Percentiles rank a stretch among this genome's conserved stretches.
Conservation (phyloP, 768 basidiomycete species). For the Pleurotus ostreatus region DNA sequence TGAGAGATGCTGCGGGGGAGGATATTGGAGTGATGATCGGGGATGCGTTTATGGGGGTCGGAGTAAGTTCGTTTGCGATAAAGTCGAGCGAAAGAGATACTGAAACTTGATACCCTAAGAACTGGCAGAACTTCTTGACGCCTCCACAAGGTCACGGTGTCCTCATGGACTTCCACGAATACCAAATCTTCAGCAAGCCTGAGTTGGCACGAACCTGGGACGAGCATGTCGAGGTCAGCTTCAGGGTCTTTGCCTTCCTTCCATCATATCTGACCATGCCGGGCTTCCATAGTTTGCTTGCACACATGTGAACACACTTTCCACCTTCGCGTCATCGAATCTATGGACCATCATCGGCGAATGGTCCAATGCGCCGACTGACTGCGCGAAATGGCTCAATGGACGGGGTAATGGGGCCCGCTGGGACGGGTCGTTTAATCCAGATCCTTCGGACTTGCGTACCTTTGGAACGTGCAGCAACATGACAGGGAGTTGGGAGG, state of each 20-base stretch:
- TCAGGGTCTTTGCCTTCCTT: neutral
- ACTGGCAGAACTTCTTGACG: conserved; percentile 58
- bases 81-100: too few species aligned
- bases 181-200: conserved; percentile 64
- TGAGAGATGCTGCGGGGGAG: conserved; percentile 44
- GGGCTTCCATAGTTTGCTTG: conserved; percentile 46
- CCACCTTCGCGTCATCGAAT: conserved; percentile 44
- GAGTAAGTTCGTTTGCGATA: conserved; percentile 2
- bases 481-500: conserved; percentile 54
- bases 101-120: conserved; percentile 24
- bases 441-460: conserved; percentile 31
- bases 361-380: conserved; percentile 72
- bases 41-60: conserved; percentile 54
- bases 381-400: conserved; percentile 79
- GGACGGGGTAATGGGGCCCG: conserved; percentile 67
- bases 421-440: conserved; percentile 58
- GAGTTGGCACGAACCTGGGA: conserved; percentile 52
- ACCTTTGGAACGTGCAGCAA: conserved; percentile 59
- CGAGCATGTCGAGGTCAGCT: conserved; percentile 51
- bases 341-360: conserved; percentile 79
- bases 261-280: neutral
- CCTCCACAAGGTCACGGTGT: conserved; percentile 50
- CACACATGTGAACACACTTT: conserved; percentile 38
- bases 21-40: conserved; percentile 65
- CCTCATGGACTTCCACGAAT: conserved; percentile 72